These are phyloP conservation scores for Tetratostichococcus sp. DNA, from an alignment of 139 green algal species.

Conservation along the genomic window DNA sequence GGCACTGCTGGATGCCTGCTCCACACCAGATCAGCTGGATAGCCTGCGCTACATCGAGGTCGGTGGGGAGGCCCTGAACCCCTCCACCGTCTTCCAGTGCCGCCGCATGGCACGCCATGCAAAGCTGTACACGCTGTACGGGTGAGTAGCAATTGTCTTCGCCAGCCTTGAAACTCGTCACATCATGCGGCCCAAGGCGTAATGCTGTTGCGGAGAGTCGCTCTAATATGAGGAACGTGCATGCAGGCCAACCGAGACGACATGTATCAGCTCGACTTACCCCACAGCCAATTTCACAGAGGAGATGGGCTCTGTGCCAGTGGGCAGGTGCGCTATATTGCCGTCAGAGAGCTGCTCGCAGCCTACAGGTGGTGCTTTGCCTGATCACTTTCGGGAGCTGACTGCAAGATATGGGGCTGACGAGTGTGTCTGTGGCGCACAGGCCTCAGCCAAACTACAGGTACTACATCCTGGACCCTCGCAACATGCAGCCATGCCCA, in stretches of 20 bases:
- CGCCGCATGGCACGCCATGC: not conserved
- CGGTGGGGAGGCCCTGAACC: not conserved
- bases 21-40: not conserved
- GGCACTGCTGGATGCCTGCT: conserved; percentile 5
- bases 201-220: no score
- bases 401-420: conserved; percentile 5
- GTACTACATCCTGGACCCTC: conserved; percentile 34
- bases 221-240: conserved; percentile 7
- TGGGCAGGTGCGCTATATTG: no score
- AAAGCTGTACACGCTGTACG: conserved; percentile 19
- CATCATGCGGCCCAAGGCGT: not conserved
- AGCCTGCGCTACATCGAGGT: not conserved
- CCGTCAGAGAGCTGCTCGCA: no score
- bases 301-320: no score
- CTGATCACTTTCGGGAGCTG: no score
- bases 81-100: not conserved
- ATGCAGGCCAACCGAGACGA: conserved; percentile 33
- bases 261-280: not conserved
- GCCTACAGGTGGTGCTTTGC: no score
- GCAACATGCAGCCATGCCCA: conserved; percentile 21
- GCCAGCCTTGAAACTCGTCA: no score
- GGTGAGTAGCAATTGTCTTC: no score
- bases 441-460: conserved; percentile 32
- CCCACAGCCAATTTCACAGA: no score
- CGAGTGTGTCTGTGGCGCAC: no score